These are phyloP conservation scores for Ogataea trehaloabstinens DNA, from an alignment of 805 yeast genomes.

Conservation along the genomic window DNA sequence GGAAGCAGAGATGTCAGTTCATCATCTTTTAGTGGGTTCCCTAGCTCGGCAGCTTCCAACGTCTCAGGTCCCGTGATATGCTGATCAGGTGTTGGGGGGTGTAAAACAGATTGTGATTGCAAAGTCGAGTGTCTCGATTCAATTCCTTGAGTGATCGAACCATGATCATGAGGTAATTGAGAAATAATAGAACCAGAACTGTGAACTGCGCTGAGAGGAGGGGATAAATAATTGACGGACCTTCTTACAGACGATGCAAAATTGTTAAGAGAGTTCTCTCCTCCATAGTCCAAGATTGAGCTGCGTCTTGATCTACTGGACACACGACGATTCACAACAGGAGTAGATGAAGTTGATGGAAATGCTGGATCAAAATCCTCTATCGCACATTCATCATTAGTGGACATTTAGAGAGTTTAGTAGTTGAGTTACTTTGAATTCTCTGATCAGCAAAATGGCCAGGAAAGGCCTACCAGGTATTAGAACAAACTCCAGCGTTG, in stretches of 20 bases:
- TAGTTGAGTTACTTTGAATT: no score
- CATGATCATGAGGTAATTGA: background rate
- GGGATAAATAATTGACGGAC: conserved; percentile 29
- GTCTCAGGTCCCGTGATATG: conserved; percentile 1
- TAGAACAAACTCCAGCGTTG: no score
- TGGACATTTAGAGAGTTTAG: background rate
- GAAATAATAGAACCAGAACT: background rate
- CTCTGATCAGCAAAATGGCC: no score
- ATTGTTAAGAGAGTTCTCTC: conserved; percentile 35
- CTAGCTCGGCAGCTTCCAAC: background rate
- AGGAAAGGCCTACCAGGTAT: no score
- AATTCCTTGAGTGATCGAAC: background rate
- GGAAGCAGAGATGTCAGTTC: background rate
- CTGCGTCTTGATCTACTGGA: conserved; percentile 25
- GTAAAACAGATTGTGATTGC: background rate
- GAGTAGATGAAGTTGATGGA: background rate
- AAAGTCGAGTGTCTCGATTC: background rate
- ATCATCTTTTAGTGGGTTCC: conserved; percentile 5
- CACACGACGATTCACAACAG: conserved; percentile 1
- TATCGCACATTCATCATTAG: conserved; percentile 6
- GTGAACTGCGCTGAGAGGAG: conserved; percentile 19
- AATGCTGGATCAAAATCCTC: conserved; percentile 3
- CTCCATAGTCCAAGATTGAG: conserved; percentile 36
- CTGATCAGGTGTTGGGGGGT: background rate
- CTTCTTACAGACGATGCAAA: conserved; percentile 35